Percentiles rank a stretch among this genome's conserved stretches.
Evolutionary conservation across 1,284 basidiomycete species (phyloP).

Genomic region (Moesziomyces antarcticus): DNA sequence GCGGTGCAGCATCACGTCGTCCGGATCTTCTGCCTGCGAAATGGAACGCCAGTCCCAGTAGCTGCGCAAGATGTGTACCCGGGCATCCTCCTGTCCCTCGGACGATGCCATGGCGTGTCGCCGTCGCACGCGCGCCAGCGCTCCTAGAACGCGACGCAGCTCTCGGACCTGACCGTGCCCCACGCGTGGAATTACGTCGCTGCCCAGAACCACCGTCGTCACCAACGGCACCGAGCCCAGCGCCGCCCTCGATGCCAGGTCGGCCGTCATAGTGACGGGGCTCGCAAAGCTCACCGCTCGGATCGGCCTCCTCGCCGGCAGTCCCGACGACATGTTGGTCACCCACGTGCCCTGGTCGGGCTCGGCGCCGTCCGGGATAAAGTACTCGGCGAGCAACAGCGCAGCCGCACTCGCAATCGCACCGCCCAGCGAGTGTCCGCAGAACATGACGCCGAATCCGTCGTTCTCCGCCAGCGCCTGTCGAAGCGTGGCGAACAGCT

Average conservation of each 20-base stretch:
- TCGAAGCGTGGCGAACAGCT: conserved; percentile 54
- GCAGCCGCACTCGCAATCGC: conserved; percentile 64
- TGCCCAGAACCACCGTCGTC: conserved; percentile 57
- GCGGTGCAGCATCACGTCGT: conserved; percentile 58
- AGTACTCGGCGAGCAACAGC: conserved; percentile 62
- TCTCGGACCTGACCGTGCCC: conserved; percentile 66
- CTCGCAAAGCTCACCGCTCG: conserved; percentile 65
- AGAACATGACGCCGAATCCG: conserved; percentile 63
- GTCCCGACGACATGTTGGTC: conserved; percentile 51
- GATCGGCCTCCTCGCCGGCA: conserved; percentile 59
- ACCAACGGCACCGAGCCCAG: conserved; percentile 61
- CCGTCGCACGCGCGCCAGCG: conserved; percentile 61
- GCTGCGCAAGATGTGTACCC: conserved; percentile 58
- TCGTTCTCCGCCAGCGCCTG: conserved; percentile 57
- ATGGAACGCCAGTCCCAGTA: conserved; percentile 64
- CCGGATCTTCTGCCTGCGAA: conserved; percentile 33
- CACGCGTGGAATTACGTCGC: conserved; percentile 63
- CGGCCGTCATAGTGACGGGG: conserved; percentile 61
- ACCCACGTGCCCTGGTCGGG: conserved; percentile 54
- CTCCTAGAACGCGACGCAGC: conserved; percentile 64
- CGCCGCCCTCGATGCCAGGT: conserved; percentile 51
- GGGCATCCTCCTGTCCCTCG: conserved; percentile 47
- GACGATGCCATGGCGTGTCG: conserved; percentile 41
- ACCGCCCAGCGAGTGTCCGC: conserved; percentile 64
- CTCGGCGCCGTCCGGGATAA: conserved; percentile 39